Evolutionary conservation across 1,284 basidiomycete genomes (phyloP).

Genomic region (Leccinum pachyderme): DNA sequence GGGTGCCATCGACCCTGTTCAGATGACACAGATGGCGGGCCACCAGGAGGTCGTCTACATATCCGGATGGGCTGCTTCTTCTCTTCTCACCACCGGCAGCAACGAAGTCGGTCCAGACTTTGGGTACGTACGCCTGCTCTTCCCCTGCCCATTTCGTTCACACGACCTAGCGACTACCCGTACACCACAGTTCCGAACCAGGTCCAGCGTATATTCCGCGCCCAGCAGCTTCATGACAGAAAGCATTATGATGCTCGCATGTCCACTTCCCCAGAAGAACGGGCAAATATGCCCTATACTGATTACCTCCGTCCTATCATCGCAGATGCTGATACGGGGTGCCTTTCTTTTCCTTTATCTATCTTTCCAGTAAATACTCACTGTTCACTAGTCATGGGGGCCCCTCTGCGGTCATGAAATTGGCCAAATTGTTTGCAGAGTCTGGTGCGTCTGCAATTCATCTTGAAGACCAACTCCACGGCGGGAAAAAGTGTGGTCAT

Average conservation of each 20-base stretch:
- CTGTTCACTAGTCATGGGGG: conserved; percentile 72
- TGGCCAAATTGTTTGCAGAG: conserved; percentile 91
- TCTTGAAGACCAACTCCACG: conserved; percentile 90
- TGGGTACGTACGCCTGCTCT: conserved; percentile 55
- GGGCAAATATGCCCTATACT: conserved; percentile 69
- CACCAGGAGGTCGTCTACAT: conserved; percentile 95
- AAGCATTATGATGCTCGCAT: conserved; percentile 87
- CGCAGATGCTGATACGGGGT: conserved; percentile 95
- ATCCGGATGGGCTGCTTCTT: conserved; percentile 90
- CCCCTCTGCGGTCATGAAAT: conserved; percentile 94
- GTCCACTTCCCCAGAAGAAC: conserved; percentile 59
- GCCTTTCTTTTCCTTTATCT: conserved; percentile 13
- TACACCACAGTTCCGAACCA: conserved; percentile 95
- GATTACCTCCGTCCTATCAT: conserved; percentile 94
- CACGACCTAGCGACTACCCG: conserved; percentile 71
- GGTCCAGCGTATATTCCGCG: conserved; percentile 82
- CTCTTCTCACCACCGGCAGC: conserved; percentile 84
- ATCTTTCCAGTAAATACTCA: conserved; percentile 11
- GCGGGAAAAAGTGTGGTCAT: conserved; percentile 93
- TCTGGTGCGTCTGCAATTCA: conserved; percentile 90
- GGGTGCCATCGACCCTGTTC: conserved; percentile 89
- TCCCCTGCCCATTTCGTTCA: conserved; percentile 1
- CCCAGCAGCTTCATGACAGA: conserved; percentile 83
- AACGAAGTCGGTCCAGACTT: conserved; percentile 99
- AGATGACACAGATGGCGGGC: conserved; percentile 97